phyloP scores from a whole-genome alignment of 768 basidiomycete species.

The Boletellus ananiceps region DNA sequence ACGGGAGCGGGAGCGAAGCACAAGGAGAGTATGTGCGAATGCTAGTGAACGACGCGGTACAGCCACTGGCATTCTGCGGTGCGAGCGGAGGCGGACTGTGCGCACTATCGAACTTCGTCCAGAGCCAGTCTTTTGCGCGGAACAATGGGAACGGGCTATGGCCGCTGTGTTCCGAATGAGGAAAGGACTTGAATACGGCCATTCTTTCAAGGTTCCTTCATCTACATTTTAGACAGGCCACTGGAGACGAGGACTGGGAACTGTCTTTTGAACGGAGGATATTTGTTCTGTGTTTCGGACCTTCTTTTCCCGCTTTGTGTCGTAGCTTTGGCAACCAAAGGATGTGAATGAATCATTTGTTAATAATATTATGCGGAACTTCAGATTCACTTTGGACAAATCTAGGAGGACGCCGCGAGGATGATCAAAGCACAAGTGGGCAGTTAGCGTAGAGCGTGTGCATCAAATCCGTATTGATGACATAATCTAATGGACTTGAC shows the following conservation, averaged over 20 bases:
- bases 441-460: too few relatives aligned
- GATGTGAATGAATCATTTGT: too few relatives aligned
- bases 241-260: too few relatives aligned
- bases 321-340: too few relatives aligned
- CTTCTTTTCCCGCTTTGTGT: too few relatives aligned
- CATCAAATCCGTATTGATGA: background rate
- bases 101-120: slow-evolving; percentile 55
- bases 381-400: too few relatives aligned
- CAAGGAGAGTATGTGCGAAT: slow-evolving; percentile 54
- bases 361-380: too few relatives aligned
- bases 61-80: slow-evolving; percentile 56
- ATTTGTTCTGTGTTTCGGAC: too few relatives aligned
- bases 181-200: background rate
- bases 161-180: slow-evolving; percentile 44
- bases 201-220: slow-evolving; percentile 6
- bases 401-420: too few relatives aligned
- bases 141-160: slow-evolving; percentile 67
- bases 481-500: background rate
- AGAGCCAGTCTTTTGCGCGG: slow-evolving; percentile 63
- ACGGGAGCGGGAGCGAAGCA: slow-evolving; percentile 1
- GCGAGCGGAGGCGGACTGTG: slow-evolving; percentile 54
- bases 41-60: slow-evolving; percentile 67
- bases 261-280: too few relatives aligned
- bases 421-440: too few relatives aligned
- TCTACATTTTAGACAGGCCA: too few relatives aligned